Percentiles rank a stretch among this genome's conserved stretches.
phyloP scores from a whole-genome alignment of 139 green algal genomes.

The Tetradesmus lagerheimii region DNA sequence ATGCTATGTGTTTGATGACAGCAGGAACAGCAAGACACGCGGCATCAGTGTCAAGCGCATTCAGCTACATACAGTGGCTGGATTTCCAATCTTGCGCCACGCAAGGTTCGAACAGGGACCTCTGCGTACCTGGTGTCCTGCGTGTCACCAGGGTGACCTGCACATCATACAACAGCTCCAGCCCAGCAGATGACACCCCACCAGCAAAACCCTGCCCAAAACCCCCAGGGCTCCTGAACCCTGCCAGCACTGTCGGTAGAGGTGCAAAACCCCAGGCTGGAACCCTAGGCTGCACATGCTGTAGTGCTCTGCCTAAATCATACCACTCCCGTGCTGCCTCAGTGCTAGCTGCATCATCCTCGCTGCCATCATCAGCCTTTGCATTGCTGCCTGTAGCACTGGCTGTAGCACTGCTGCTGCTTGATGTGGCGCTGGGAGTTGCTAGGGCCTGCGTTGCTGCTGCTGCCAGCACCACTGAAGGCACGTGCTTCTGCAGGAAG shows the following conservation, averaged over 20 bases:
- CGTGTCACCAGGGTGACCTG: slow-evolving; percentile 12
- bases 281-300: slow-evolving; percentile 18
- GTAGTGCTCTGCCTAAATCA: neutral
- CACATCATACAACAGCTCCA: slow-evolving; percentile 37
- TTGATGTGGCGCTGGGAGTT: neutral
- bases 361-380: neutral
- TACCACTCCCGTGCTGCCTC: neutral
- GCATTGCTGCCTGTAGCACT: neutral
- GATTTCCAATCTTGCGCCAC: too few relatives aligned
- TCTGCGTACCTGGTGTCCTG: slow-evolving; percentile 9
- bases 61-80: too few relatives aligned
- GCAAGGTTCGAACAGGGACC: too few relatives aligned
- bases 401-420: slow-evolving; percentile 35
- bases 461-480: slow-evolving; percentile 24
- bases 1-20: too few relatives aligned
- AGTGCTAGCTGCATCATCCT: slow-evolving; percentile 7
- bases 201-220: slow-evolving; percentile 40
- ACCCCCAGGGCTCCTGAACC: neutral
- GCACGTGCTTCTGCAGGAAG: slow-evolving; percentile 23
- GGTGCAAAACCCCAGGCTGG: slow-evolving; percentile 42
- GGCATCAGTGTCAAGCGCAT: too few relatives aligned
- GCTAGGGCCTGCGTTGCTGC: slow-evolving; percentile 9
- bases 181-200: neutral
- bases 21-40: too few relatives aligned
- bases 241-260: neutral